Conservation (phyloP, 1,284 basidiomycete genomes). For the Xerocomus amazonicus region DNA sequence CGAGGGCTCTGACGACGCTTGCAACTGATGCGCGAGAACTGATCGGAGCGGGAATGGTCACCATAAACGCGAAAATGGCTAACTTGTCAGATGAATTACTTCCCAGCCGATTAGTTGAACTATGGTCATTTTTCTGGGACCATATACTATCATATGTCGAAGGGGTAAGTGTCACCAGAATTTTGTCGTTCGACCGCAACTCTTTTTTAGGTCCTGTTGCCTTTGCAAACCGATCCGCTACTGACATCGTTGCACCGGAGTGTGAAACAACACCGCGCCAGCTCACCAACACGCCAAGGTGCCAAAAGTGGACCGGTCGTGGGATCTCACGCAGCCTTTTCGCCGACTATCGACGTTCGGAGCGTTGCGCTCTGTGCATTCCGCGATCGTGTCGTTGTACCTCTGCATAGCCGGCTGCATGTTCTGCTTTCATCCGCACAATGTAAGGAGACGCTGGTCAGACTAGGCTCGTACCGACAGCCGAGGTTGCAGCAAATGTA, state of each 20-base stretch:
- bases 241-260: conserved; percentile 64
- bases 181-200: conserved; percentile 1
- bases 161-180: conserved; percentile 51
- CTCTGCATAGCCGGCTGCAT: conserved; percentile 55
- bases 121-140: conserved; percentile 95
- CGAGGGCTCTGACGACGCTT: conserved; percentile 62
- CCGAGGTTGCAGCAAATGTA: conserved; percentile 77
- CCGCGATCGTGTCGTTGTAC: conserved; percentile 73
- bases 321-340: conserved; percentile 28
- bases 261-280: conserved; percentile 54
- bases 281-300: conserved; percentile 53
- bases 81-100: conserved; percentile 74
- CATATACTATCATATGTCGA: conserved; percentile 88
- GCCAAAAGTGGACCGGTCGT: conserved; percentile 41
- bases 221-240: conserved; percentile 70
- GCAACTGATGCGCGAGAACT: conserved; percentile 81
- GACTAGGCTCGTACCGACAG: conserved; percentile 50
- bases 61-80: conserved; percentile 80
- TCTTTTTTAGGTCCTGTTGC: conserved; percentile 59
- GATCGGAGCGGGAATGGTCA: conserved; percentile 86
- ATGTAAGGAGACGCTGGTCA: conserved; percentile 50
- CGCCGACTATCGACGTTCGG: conserved; percentile 70
- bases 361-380: conserved; percentile 77
- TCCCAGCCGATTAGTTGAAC: conserved; percentile 74
- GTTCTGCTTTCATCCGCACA: conserved; percentile 48